Evolutionary conservation across 1,139 yeast species (phyloP).

Genomic region (Zygosaccharomyces sapae): DNA sequence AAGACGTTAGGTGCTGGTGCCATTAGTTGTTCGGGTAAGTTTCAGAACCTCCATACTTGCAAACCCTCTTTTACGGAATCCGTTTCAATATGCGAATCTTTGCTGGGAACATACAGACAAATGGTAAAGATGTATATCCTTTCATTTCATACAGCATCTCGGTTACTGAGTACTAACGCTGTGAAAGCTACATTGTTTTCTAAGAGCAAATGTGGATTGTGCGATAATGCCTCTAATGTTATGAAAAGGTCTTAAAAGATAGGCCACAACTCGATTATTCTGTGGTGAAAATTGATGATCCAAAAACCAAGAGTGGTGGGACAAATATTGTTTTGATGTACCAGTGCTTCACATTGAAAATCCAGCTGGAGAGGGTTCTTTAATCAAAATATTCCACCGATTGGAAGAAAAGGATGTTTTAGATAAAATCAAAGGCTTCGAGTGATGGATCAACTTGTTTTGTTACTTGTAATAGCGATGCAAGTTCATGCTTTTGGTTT

Average conservation of each 20-base stretch:
- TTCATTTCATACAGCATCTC: slow-evolving; percentile 7
- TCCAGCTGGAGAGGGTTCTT: slow-evolving; percentile 40
- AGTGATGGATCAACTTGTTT: neutral
- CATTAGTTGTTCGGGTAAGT: neutral
- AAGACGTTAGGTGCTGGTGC: too few relatives aligned
- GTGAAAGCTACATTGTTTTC: slow-evolving; percentile 60
- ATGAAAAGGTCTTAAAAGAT: slow-evolving; percentile 39
- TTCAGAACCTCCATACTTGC: too few relatives aligned
- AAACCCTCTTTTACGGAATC: too few relatives aligned
- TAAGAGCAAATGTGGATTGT: slow-evolving; percentile 73
- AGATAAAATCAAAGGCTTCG: slow-evolving; percentile 41
- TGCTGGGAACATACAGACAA: too few relatives aligned
- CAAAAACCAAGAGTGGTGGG: slow-evolving; percentile 73
- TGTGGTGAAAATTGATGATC: slow-evolving; percentile 63
- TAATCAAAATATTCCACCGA: slow-evolving; percentile 73
- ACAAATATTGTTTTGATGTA: slow-evolving; percentile 79
- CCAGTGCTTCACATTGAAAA: slow-evolving; percentile 78
- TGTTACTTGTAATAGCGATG: neutral
- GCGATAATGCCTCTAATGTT: slow-evolving; percentile 64
- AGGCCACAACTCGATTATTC: slow-evolving; percentile 39
- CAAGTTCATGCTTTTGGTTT: neutral
- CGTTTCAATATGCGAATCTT: too few relatives aligned
- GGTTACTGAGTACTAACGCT: slow-evolving; percentile 5
- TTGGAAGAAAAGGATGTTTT: slow-evolving; percentile 55
- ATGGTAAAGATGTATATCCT: slow-evolving; percentile 1